Base-by-base conservation (phyloP, 2,329 filamentous ascomycete genomes). In the Cyphellophora attinorum region DNA sequence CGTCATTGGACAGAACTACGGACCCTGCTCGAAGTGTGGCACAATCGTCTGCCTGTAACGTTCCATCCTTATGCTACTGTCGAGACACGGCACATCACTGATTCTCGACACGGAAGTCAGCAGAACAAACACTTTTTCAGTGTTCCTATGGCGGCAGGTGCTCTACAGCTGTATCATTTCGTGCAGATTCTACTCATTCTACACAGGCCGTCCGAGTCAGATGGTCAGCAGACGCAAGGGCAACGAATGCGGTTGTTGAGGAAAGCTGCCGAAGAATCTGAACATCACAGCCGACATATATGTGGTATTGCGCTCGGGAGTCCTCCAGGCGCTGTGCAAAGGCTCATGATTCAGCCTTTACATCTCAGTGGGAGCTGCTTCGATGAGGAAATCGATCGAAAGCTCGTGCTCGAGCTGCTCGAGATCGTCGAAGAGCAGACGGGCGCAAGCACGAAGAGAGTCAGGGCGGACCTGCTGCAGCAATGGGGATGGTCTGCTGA, bases 81-180 rank as follows among this genome's bases (percentile, higher is more conserved):
- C 14, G 60, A 65, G 35, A 31, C 29, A 14, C 13, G 14, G 13
- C 14, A 19, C 19, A 11, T 21, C 18, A 16, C 15, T 4, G 15
- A 31, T 13, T 4, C 28, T 3, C 29, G 8, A 6, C 29, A 19
- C 10, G 6, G 19, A 12, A 29, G n/a, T 5, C 12, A 14, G 28
- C 17, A 18, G 12, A 31, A 31, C 11, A 72, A 78, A 48, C 65
- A 77, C 10, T 81, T 76, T 74, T 79, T 76, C 51, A 67, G 68
- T 34, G 61, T 74, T 1, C 66, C 75, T 0, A 70, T 80, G 64
- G 81, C 75, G 53, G 74, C 72, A 0, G 74, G 75, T 2, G 74
- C 74, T 1, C 79, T 79, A 67, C 74, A 79, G 47, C 68, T 67
- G 39, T 79, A 77, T 44, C 72, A 80, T 47, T 79, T 80, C 60